Evolutionary conservation across 2,329 filamentous ascomycete species (phyloP), one percentile per base, ranked within the genome.

Genomic region (Neonectria coccinea): DNA sequence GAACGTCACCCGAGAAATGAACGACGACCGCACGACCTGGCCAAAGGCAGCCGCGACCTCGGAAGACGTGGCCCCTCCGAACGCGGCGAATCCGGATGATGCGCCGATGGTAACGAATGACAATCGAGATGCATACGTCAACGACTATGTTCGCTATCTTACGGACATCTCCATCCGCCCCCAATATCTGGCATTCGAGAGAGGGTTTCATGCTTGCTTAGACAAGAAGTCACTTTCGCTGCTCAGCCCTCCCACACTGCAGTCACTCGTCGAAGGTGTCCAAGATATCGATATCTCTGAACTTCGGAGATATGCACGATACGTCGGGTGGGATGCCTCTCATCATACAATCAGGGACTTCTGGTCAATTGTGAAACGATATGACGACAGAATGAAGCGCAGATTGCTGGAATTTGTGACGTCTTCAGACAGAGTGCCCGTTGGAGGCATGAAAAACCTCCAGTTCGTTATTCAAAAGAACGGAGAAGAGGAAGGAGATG

Each of bases 321-420:
- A 98, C 77, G 92, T 96, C 50, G 92, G 92, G 14, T 98, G 93
- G 84, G 87, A 90, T 50, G 82, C 88, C 0, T 83, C 82, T 0
- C 90, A 96, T 69, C 87, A 83, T 14, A 88, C 91, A 1, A 89
- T 99, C 45, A 82, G 83, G 25, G 88, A 92, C 70, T 98, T 99
- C 77, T 99, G 96, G 96, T 84, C 84, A 12, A 86, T 97, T 8
- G 91, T 97, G 1, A 86, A 86, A 68, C 79, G 77, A 39, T 96
- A 88, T 74, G 85, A 88, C 64, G 84, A 90, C 16, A 83, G 86
- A 48, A 91, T 94, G 83, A 91, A 91, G 78, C 87, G 89, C 56
- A 89, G 88, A 72, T 81, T 99, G 36, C 84, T 99, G 33, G 94
- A 97, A 77, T 99, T 99, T 74, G 94, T 99, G 31, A 99, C 96